These are phyloP conservation scores for Corymbia citriodora DNA, from an alignment of 441 rosid genomes.

Conservation along the genomic window DNA sequence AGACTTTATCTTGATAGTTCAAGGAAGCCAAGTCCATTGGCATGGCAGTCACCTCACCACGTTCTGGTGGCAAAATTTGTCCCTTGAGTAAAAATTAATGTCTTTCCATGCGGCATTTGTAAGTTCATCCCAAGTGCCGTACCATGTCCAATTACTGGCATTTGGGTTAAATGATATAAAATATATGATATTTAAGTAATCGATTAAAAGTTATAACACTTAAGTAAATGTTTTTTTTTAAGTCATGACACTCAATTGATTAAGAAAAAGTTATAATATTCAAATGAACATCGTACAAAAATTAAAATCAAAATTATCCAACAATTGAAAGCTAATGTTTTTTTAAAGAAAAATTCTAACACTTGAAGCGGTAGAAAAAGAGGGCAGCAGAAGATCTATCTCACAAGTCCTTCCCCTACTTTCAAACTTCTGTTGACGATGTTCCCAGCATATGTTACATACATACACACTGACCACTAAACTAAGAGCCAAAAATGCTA, in stretches of 20 bases:
- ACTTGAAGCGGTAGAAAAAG: background rate
- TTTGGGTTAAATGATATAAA: background rate
- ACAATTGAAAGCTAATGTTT: background rate
- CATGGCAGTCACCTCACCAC: too few species aligned
- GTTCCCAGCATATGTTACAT: background rate
- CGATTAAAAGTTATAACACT: background rate
- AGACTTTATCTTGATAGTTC: too few species aligned
- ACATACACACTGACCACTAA: background rate
- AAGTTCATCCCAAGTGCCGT: background rate
- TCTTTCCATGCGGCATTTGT: accelerated
- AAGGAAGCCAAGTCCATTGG: too few species aligned
- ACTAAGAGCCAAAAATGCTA: background rate
- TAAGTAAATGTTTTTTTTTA: background rate
- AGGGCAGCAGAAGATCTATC: background rate
- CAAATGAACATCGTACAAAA: accelerated
- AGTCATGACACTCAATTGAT: background rate
- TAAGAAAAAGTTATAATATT: background rate
- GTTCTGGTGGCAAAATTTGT: background rate
- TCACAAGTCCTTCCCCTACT: background rate
- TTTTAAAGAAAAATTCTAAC: background rate
- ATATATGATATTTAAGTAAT: background rate
- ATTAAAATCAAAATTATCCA: background rate
- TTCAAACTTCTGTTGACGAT: background rate
- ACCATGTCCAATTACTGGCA: accelerated
- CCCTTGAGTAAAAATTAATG: background rate